Conservation (phyloP, 352 stramenopile genomes). For the Thalassiosira livingstoniorum region DNA sequence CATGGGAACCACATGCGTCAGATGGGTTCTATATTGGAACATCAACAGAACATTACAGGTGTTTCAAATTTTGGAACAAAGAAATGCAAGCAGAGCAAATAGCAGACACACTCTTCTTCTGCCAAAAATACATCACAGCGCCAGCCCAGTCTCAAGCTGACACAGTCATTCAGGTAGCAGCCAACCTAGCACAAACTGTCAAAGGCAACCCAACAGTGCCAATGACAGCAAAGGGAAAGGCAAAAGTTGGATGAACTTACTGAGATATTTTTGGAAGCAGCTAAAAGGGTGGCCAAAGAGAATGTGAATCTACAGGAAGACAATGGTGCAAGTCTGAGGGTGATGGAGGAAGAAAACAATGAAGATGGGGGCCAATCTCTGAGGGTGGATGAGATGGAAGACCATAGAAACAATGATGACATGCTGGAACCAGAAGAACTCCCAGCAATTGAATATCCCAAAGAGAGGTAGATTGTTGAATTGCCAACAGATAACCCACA, state of each 20-base stretch:
- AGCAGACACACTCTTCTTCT: background rate
- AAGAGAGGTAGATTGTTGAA: too few relatives aligned
- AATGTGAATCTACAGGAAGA: background rate
- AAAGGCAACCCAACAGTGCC: background rate
- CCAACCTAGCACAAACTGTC: background rate
- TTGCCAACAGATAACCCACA: too few relatives aligned
- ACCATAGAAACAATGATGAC: too few relatives aligned
- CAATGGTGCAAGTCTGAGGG: background rate
- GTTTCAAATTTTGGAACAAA: too few relatives aligned
- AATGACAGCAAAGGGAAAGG: background rate
- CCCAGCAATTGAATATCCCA: too few relatives aligned
- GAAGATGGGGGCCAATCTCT: background rate
- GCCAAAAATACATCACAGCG: conserved; percentile 1
- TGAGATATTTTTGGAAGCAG: background rate
- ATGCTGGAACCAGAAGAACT: too few relatives aligned
- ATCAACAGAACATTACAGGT: conserved; percentile 62
- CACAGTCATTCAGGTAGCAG: background rate
- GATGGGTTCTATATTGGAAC: conserved; percentile 63
- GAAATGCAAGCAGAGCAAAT: too few relatives aligned
- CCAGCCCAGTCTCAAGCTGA: background rate
- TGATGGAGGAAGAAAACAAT: background rate
- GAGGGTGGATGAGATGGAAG: too few relatives aligned
- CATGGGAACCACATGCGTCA: conserved; percentile 5
- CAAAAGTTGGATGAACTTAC: background rate
- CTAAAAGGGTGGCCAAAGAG: background rate